phyloP scores from a whole-genome alignment of 2,329 filamentous ascomycete species.

The Neofusicoccum cordaticola region DNA sequence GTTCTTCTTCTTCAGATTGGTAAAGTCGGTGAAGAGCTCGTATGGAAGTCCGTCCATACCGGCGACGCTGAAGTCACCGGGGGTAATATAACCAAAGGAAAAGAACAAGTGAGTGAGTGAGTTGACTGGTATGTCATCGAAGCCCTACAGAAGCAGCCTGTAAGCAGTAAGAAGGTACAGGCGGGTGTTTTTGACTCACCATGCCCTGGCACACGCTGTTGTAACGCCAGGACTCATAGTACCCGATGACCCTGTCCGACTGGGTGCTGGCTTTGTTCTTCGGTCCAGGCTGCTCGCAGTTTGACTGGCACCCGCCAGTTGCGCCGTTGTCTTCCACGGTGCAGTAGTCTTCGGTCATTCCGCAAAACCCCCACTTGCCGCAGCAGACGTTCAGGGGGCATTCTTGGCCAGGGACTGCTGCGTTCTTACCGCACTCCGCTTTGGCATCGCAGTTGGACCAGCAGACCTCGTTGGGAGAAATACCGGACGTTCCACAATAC shows the following conservation, averaged over 20 bases:
- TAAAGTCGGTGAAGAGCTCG: constrained; percentile 30
- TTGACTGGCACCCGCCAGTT: neutral
- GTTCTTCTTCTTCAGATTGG: constrained; percentile 29
- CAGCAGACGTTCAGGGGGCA: constrained; percentile 22
- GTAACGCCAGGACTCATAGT: constrained; percentile 16
- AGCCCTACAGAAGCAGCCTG: neutral
- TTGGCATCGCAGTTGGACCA: constrained; percentile 19
- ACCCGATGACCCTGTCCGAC: constrained; percentile 9
- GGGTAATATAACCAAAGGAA: constrained; percentile 22
- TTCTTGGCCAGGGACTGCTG: constrained; percentile 10
- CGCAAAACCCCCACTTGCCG: constrained; percentile 3
- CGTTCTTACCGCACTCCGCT: constrained; percentile 21
- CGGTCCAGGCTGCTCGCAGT: constrained; percentile 1
- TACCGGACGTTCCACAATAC: constrained; percentile 5
- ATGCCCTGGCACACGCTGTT: constrained; percentile 23
- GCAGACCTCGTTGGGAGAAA: constrained; percentile 1
- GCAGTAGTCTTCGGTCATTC: constrained; percentile 15
- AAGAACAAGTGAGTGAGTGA: constrained; percentile 29
- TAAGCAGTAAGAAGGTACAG: no score
- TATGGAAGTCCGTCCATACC: constrained; percentile 24
- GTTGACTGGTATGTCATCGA: constrained; percentile 23
- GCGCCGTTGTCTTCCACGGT: neutral
- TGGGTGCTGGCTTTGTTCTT: neutral
- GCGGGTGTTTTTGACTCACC: constrained; percentile 13
- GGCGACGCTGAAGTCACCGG: constrained; percentile 23